phyloP scores from a whole-genome alignment of 2,329 filamentous ascomycete species.

The Phialemonium atrogriseum region DNA sequence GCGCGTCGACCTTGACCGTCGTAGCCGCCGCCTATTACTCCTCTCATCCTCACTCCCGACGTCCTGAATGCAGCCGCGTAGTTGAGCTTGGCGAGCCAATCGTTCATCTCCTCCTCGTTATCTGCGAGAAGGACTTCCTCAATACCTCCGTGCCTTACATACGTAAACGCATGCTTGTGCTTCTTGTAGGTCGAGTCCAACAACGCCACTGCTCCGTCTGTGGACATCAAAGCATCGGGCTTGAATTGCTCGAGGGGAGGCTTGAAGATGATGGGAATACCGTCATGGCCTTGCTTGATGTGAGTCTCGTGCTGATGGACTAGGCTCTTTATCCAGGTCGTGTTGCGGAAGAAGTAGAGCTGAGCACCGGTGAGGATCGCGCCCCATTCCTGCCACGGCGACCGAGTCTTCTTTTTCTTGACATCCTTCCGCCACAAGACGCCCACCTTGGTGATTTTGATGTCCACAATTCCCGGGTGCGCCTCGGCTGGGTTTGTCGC shows the following conservation, averaged over 20 bases:
- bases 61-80: slow-evolving; percentile 93
- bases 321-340: slow-evolving; percentile 82
- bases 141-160: slow-evolving; percentile 75
- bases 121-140: slow-evolving; percentile 91
- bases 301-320: slow-evolving; percentile 84
- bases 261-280: slow-evolving; percentile 76
- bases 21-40: slow-evolving; percentile 75
- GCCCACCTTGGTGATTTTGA: slow-evolving; percentile 95
- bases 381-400: slow-evolving; percentile 98
- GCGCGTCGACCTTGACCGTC: slow-evolving; percentile 71
- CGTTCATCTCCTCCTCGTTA: slow-evolving; percentile 84
- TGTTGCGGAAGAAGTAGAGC: slow-evolving; percentile 92
- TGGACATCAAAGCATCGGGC: slow-evolving; percentile 87
- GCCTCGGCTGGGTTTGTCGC: slow-evolving; percentile 78
- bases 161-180: slow-evolving; percentile 91
- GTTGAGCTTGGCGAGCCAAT: slow-evolving; percentile 94
- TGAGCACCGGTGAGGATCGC: slow-evolving; percentile 94
- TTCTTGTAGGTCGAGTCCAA: slow-evolving; percentile 82
- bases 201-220: slow-evolving; percentile 83
- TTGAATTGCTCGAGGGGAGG: slow-evolving; percentile 89
- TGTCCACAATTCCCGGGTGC: slow-evolving; percentile 88
- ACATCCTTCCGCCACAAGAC: slow-evolving; percentile 88
- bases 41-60: slow-evolving; percentile 82
- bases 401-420: slow-evolving; percentile 89
- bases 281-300: slow-evolving; percentile 66